A percentile compares a stretch with the other conserved stretches of the same genome.
These are phyloP conservation scores for Aegilops tauschii DNA, from an alignment of 176 grass and related monocot genomes.

Conservation along the genomic window DNA sequence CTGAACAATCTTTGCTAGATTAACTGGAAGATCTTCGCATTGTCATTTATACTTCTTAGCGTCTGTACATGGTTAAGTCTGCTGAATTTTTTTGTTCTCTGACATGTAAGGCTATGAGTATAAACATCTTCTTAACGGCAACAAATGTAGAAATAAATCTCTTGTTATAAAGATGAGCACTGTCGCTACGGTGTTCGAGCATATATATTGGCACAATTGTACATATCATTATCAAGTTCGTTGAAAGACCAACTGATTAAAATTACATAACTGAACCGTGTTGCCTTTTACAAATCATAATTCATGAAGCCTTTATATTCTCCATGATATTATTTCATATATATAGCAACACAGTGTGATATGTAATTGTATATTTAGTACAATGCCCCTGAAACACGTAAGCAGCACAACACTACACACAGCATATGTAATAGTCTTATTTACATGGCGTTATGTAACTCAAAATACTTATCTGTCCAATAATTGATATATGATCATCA, in stretches of 20 bases:
- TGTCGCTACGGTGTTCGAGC: not conserved
- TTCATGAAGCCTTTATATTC: conserved; percentile 25
- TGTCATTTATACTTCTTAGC: not conserved
- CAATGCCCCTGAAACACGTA: conserved; percentile 29
- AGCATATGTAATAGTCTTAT: conserved; percentile 31
- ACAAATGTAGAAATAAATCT: not conserved
- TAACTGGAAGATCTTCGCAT: not conserved
- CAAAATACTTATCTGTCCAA: conserved; percentile 45
- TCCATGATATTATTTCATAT: conserved; percentile 44
- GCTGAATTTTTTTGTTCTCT: not conserved
- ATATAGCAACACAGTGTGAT: conserved; percentile 11
- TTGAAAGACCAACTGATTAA: not conserved
- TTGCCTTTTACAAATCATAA: conserved; percentile 38
- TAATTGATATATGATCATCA: conserved; percentile 35
- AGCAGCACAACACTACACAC: conserved; percentile 26
- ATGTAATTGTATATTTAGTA: conserved; percentile 33
- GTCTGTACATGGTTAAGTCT: not conserved
- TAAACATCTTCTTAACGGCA: not conserved
- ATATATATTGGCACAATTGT: not conserved
- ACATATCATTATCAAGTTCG: not conserved
- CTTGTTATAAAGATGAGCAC: not conserved
- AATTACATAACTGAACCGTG: conserved; percentile 13
- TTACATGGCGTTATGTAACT: conserved; percentile 33
- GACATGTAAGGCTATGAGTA: not conserved
- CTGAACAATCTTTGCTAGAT: not conserved